Evolutionary conservation across 805 yeast species (phyloP).

Genomic region (Lipomyces sp.): DNA sequence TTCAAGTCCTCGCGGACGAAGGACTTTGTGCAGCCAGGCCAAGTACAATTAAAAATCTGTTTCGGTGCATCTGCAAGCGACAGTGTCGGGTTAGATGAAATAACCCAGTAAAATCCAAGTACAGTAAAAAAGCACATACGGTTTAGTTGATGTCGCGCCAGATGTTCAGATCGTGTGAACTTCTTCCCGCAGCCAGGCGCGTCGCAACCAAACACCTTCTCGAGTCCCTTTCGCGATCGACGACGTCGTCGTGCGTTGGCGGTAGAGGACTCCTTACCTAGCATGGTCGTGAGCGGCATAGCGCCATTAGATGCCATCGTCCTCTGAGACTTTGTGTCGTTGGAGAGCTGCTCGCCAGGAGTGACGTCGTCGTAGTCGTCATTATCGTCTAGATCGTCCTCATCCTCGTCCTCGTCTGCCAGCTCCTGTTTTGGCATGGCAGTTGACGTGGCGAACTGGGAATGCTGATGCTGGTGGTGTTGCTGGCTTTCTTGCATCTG

Average conservation of each 20-base stretch:
- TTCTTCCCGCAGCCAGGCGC: conserved; percentile 30
- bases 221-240: conserved; percentile 34
- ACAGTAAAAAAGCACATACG: conserved; percentile 19
- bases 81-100: no score
- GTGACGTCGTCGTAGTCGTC: conserved; percentile 1
- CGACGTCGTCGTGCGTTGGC: conserved; percentile 5
- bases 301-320: no score
- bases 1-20: conserved; percentile 40
- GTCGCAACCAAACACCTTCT: conserved; percentile 34
- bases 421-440: neutral
- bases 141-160: conserved; percentile 32
- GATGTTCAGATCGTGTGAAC: conserved; percentile 34
- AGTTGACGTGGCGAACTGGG: no score
- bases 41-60: conserved; percentile 36
- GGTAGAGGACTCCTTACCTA: neutral
- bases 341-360: no score
- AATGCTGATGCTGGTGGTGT: no score
- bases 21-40: conserved; percentile 36
- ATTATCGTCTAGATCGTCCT: neutral
- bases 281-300: neutral
- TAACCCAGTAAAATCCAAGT: neutral
- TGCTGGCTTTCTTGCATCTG: no score
- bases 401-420: neutral
- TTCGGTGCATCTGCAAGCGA: conserved; percentile 35
- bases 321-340: no score